Evolutionary conservation across 2,329 filamentous ascomycete species (phyloP), one percentile per base, ranked within the genome.

Genomic region (Orbilia quercus): DNA sequence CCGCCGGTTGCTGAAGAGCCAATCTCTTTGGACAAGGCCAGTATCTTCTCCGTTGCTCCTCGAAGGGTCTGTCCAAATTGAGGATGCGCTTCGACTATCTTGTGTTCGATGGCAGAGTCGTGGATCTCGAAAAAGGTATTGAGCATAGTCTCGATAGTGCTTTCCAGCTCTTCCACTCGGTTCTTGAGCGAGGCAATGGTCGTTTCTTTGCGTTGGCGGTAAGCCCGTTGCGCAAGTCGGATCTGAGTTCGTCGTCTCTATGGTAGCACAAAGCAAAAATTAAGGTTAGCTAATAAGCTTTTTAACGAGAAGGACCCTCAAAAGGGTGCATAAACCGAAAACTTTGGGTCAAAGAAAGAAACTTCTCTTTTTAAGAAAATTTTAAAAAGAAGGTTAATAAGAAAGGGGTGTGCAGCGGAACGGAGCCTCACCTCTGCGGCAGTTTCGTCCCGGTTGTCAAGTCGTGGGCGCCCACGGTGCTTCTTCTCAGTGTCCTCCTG

Each of bases 211-310:
- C 92, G 88, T 78, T 90, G 87, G 14, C 92, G 87, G 79, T 96
- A 96, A 0, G 91, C 91, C 76, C 92, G 84, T 80, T 96, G 92
- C 1, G 92, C 92, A 62, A 94, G 85, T 22, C 92, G 88, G 75
- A 96, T 95, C 79, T 96, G 92, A 3, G 91, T 94, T 62, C 92
- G 87, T 58, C 92, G 89, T 74, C 91, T 89, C 90, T 91, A 76
- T 47, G 28, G 47, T 53, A 31, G 45, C 18, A 67, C 73, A 73
- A 78, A 51, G 75, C 36, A 50, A 57, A 45, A 78, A 59, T 44
- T 65, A 64, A 38, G 38, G 31, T 18, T 16, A 45, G 54, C 31
- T 50, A 58, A 51, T 67, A 71, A 47, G 50, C 23, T 70, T 23
- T 45, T 45, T 65, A 48, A 53, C 16, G 64, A 45, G 55, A 64